A percentile compares a stretch with the other conserved stretches of the same genome.
Evolutionary conservation across 2,329 filamentous ascomycete species (phyloP).

Genomic region (Cladosporium cucumerinum): DNA sequence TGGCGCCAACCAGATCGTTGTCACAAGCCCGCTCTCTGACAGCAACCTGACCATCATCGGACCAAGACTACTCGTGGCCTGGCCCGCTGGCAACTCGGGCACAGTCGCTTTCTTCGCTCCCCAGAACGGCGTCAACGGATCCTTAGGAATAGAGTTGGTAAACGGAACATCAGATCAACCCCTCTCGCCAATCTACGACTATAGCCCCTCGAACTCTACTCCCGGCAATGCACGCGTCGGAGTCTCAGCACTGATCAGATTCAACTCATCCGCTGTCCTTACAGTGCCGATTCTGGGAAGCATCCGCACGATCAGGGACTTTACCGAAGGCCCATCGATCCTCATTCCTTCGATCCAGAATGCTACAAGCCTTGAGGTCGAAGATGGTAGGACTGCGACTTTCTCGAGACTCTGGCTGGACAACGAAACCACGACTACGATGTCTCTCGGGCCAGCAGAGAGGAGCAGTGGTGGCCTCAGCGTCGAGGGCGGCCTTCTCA

Average conservation of each 20-base stretch:
- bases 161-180: slow-evolving; percentile 49
- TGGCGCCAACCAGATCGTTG: slow-evolving; percentile 56
- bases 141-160: slow-evolving; percentile 51
- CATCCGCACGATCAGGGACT: slow-evolving; percentile 61
- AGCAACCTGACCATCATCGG: slow-evolving; percentile 55
- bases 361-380: slow-evolving; percentile 44
- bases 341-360: slow-evolving; percentile 55
- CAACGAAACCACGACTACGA: slow-evolving; percentile 55
- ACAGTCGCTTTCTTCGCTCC: slow-evolving; percentile 56
- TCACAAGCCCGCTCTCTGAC: slow-evolving; percentile 55
- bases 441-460: slow-evolving; percentile 46
- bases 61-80: slow-evolving; percentile 56
- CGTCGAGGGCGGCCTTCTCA: slow-evolving; percentile 44
- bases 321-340: slow-evolving; percentile 55
- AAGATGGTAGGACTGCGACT: slow-evolving; percentile 43
- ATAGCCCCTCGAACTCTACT: slow-evolving; percentile 21
- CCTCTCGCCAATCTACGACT: slow-evolving; percentile 46
- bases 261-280: slow-evolving; percentile 57
- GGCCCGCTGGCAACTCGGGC: slow-evolving; percentile 65
- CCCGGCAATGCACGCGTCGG: slow-evolving; percentile 43
- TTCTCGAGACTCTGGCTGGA: slow-evolving; percentile 60
- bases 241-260: slow-evolving; percentile 52
- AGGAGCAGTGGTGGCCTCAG: slow-evolving; percentile 33
- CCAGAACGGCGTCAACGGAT: slow-evolving; percentile 52
- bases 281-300: slow-evolving; percentile 59